A percentile compares a stretch with the other conserved stretches of the same genome.
Evolutionary conservation across 2,329 filamentous ascomycete species (phyloP).

Genomic region (Aspergillus ibericus): DNA sequence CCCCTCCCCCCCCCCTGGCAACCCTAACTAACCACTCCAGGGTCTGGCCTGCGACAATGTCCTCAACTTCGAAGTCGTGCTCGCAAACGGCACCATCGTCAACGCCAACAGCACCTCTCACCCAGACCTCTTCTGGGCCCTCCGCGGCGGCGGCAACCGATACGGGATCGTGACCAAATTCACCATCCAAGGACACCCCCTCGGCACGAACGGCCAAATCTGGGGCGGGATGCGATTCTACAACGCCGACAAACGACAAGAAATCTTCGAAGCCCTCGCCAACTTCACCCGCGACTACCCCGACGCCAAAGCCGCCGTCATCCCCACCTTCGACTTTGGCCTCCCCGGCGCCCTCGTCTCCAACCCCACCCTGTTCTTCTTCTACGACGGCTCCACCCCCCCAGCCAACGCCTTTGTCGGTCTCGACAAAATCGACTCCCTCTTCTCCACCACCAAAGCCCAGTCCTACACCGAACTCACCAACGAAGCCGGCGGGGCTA

Average conservation of each 20-base stretch:
- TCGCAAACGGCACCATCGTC: conserved; percentile 7
- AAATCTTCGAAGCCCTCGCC: conserved; percentile 7
- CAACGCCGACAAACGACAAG: neutral
- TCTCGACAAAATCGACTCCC: conserved; percentile 7
- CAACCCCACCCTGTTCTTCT: conserved; percentile 12
- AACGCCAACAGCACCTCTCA: conserved; percentile 13
- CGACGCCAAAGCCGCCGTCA: conserved; percentile 11
- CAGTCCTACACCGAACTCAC: conserved; percentile 8
- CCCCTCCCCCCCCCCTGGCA: neutral
- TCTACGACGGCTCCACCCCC: conserved; percentile 12
- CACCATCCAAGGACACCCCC: conserved; percentile 10
- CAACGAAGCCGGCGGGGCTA: conserved; percentile 9
- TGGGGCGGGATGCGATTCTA: conserved; percentile 11
- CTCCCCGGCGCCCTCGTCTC: conserved; percentile 5
- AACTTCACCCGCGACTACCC: conserved; percentile 10
- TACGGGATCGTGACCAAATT: conserved; percentile 17
- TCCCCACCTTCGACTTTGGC: conserved; percentile 12
- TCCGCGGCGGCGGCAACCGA: conserved; percentile 14
- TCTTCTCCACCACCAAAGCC: conserved; percentile 6
- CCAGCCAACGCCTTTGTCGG: conserved; percentile 7
- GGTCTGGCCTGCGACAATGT: conserved; percentile 16
- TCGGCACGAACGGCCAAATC: conserved; percentile 3
- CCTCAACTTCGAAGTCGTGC: conserved; percentile 12
- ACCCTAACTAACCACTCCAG: neutral
- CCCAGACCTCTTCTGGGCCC: conserved; percentile 14